phyloP scores from a whole-genome alignment of 2,329 filamentous ascomycete species.

The Colletotrichum destructivum region DNA sequence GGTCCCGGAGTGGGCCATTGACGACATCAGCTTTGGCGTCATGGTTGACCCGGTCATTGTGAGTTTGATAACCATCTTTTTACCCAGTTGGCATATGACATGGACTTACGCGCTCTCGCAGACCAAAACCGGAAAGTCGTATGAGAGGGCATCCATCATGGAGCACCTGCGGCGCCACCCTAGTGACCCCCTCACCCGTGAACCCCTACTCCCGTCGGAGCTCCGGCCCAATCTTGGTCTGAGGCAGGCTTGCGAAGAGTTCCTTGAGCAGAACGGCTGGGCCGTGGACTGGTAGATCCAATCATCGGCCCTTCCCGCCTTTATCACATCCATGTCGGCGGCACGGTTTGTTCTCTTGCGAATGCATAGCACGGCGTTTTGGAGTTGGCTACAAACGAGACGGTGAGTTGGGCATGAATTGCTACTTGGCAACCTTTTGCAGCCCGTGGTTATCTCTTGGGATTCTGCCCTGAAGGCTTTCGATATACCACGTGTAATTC shows the following conservation, averaged over 20 bases:
- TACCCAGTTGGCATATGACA: too few relatives aligned
- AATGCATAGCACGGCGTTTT: slow-evolving; percentile 39
- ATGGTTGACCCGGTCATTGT: slow-evolving; percentile 80
- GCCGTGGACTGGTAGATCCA: slow-evolving; percentile 84
- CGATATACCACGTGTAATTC: background rate
- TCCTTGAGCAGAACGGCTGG: slow-evolving; percentile 90
- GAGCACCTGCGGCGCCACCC: slow-evolving; percentile 84
- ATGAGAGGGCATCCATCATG: slow-evolving; percentile 87
- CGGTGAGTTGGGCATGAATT: background rate
- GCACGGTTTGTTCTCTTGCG: background rate
- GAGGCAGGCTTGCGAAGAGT: slow-evolving; percentile 87
- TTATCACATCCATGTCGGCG: background rate
- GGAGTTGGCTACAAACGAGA: background rate
- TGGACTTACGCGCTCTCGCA: slow-evolving; percentile 47
- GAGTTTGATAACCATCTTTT: slow-evolving; percentile 45
- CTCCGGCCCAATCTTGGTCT: slow-evolving; percentile 86
- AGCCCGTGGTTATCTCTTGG: background rate
- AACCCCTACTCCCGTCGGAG: slow-evolving; percentile 78
- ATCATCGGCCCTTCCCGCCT: background rate
- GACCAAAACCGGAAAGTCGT: slow-evolving; percentile 91
- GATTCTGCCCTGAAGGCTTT: background rate
- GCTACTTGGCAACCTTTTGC: background rate
- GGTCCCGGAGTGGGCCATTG: slow-evolving; percentile 83
- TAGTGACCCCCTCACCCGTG: slow-evolving; percentile 88
- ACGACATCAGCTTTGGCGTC: slow-evolving; percentile 81